A percentile compares a stretch with the other conserved stretches of the same genome.
These are phyloP conservation scores for Setaria italica DNA, from an alignment of 202 grass and related monocot genomes.

Conservation along the genomic window DNA sequence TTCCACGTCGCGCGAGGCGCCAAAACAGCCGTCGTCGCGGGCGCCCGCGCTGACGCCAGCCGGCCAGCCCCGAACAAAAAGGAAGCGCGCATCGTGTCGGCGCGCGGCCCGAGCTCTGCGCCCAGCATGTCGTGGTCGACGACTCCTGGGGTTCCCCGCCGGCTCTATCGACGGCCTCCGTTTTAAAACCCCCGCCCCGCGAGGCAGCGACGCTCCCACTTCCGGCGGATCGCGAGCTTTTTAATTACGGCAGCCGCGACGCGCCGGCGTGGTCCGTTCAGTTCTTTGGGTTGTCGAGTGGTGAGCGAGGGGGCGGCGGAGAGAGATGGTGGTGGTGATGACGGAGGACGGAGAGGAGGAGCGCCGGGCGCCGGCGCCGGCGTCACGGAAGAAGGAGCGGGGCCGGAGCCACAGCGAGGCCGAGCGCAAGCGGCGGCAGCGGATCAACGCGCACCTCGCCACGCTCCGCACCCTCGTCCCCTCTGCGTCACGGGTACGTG, in stretches of 20 bases:
- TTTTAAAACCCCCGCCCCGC: conserved; percentile 12
- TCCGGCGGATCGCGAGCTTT: background rate
- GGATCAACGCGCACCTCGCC: conserved; percentile 97
- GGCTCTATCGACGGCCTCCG: background rate
- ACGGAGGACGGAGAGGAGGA: conserved; percentile 51
- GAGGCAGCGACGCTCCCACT: background rate
- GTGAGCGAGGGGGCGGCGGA: background rate
- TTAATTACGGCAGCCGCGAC: background rate
- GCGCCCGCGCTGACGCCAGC: conserved; percentile 39
- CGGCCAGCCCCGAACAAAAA: conserved; percentile 4
- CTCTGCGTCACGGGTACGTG: conserved; percentile 78
- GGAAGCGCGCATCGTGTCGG: conserved; percentile 32
- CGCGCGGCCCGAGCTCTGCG: background rate
- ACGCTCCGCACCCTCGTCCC: conserved; percentile 91
- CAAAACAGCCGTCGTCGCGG: conserved; percentile 63
- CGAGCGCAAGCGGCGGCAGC: conserved; percentile 88
- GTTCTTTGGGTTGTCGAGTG: conserved; percentile 10
- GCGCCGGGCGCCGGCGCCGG: conserved; percentile 17
- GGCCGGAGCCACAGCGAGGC: conserved; percentile 92
- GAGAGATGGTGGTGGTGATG: conserved; percentile 17
- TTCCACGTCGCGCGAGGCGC: conserved; percentile 28
- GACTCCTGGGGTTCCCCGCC: conserved; percentile 42
- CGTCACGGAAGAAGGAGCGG: conserved; percentile 43
- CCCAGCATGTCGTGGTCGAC: conserved; percentile 11
- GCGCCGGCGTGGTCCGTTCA: background rate